These are phyloP conservation scores for Fraxinus cuspidata DNA, from an alignment of 257 asterid species.

Conservation along the genomic window DNA sequence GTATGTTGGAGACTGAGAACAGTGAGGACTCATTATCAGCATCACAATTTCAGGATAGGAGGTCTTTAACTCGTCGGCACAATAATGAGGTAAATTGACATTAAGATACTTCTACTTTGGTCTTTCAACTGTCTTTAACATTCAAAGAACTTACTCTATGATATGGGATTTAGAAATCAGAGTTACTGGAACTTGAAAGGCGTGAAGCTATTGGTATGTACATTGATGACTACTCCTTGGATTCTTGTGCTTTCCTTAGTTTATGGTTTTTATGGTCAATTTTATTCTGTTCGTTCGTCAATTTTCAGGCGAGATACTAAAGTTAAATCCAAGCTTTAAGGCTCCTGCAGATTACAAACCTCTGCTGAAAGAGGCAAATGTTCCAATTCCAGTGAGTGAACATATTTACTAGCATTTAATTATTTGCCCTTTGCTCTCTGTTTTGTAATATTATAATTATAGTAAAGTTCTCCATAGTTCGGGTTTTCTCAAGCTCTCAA, in stretches of 20 bases:
- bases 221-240: conserved; percentile 14
- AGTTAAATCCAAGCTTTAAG: conserved; percentile 76
- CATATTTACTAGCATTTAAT: conserved; percentile 17
- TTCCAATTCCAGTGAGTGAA: conserved; percentile 81
- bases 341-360: conserved; percentile 85
- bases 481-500: neutral
- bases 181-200: conserved; percentile 69
- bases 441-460: conserved; percentile 1
- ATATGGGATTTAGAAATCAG: conserved; percentile 46
- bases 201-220: conserved; percentile 80
- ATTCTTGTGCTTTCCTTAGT: conserved; percentile 16
- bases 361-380: conserved; percentile 72
- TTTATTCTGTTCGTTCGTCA: conserved; percentile 13
- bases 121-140: conserved; percentile 20
- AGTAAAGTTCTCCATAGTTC: neutral
- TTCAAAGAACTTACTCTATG: conserved; percentile 29
- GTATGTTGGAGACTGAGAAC: conserved; percentile 35
- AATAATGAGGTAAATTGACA: conserved; percentile 53
- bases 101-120: conserved; percentile 18
- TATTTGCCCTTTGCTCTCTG: neutral
- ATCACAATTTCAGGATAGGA: conserved; percentile 37
- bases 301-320: conserved; percentile 72
- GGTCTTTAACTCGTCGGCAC: conserved; percentile 48
- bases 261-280: conserved; percentile 7
- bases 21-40: conserved; percentile 31